These are phyloP conservation scores for Seminavis robusta DNA, from an alignment of 108 stramenopile species.

Conservation along the genomic window DNA sequence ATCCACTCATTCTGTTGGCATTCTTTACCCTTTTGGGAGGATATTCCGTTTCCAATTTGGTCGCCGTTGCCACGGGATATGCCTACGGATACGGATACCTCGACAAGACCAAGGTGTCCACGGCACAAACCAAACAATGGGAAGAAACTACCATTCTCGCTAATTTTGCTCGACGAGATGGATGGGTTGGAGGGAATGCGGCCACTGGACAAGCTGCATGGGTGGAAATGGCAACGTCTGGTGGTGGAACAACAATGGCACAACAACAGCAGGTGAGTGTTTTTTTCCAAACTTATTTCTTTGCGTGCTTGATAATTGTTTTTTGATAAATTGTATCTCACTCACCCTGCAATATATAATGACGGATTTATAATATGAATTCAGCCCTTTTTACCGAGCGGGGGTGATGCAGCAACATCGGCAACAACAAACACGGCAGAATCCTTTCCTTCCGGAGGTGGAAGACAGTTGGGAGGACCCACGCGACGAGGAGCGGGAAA, in stretches of 20 bases:
- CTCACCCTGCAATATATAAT: no score
- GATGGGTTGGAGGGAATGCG: conserved; percentile 35
- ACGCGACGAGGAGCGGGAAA: no score
- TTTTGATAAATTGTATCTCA: no score
- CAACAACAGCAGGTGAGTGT: no score
- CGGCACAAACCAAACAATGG: conserved; percentile 31
- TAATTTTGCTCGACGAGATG: conserved; percentile 21
- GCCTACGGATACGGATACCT: conserved; percentile 52
- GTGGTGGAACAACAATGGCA: background rate
- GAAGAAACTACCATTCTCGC: conserved; percentile 37
- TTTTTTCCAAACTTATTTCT: no score
- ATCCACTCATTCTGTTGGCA: conserved; percentile 63
- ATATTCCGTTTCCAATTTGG: conserved; percentile 43
- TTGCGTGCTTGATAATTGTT: no score
- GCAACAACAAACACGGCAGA: no score
- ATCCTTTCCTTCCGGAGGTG: no score
- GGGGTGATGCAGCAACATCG: no score
- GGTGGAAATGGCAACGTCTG: conserved; percentile 16
- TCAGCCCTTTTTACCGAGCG: no score
- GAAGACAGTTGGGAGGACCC: no score
- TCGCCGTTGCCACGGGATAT: conserved; percentile 78
- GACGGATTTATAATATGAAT: no score
- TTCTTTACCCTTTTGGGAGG: conserved; percentile 67
- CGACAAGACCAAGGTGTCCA: conserved; percentile 25
- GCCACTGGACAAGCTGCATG: conserved; percentile 42